phyloP scores from a whole-genome alignment of 1,284 basidiomycete genomes.

The Moniliella sp. region DNA sequence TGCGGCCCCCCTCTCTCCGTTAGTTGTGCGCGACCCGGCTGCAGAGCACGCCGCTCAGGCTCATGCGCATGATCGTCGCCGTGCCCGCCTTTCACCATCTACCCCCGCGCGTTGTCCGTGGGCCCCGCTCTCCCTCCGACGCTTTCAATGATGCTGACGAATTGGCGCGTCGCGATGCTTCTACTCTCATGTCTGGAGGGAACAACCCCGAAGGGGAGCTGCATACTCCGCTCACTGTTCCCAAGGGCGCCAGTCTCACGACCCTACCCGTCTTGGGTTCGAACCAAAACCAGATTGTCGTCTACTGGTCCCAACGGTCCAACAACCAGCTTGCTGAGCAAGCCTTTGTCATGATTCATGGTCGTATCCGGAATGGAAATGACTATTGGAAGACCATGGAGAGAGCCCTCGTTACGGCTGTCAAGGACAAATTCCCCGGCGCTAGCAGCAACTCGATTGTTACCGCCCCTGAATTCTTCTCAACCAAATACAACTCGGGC shows the following conservation, averaged over 20 bases:
- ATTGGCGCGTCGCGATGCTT: constrained; percentile 7
- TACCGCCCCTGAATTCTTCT: constrained; percentile 19
- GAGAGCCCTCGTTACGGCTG: constrained; percentile 10
- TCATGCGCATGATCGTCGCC: too few relatives aligned
- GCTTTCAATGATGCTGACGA: too few relatives aligned
- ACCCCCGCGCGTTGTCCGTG: too few relatives aligned
- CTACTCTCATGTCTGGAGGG: constrained; percentile 5
- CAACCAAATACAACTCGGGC: constrained; percentile 4
- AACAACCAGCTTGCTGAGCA: too few relatives aligned
- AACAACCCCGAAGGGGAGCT: constrained; percentile 6
- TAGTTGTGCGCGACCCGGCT: too few relatives aligned
- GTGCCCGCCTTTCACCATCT: too few relatives aligned
- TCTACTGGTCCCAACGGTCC: neutral
- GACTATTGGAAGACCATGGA: constrained; percentile 12
- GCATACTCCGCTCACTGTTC: constrained; percentile 8
- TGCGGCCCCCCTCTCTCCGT: too few relatives aligned
- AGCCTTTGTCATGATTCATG: constrained; percentile 15
- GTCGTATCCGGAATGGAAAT: constrained; percentile 11
- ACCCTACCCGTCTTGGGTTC: neutral
- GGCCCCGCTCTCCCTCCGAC: too few relatives aligned
- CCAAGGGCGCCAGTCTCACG: constrained; percentile 3
- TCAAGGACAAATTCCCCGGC: constrained; percentile 5
- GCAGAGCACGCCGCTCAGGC: too few relatives aligned
- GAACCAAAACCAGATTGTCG: neutral
- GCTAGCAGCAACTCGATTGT: constrained; percentile 13